Evolutionary conservation across 108 stramenopile species (phyloP).

Genomic region (Bacterosira constricta): DNA sequence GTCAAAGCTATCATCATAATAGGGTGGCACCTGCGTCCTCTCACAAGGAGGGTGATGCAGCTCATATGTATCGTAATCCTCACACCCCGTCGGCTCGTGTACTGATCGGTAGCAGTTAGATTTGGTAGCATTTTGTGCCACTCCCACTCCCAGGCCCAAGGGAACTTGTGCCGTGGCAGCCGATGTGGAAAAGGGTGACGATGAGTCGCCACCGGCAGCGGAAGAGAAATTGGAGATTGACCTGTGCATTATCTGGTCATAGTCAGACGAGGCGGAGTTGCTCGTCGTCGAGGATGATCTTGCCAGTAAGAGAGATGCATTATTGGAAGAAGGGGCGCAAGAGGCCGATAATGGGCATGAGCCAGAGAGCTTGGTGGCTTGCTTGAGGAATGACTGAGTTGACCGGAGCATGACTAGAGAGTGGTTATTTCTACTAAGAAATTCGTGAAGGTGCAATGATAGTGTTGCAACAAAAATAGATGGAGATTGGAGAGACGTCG

Average conservation of each 20-base stretch:
- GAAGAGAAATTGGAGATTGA: background rate
- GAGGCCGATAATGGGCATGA: too few relatives aligned
- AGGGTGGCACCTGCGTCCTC: background rate
- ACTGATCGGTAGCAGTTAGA: slow-evolving; percentile 2
- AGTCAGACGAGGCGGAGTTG: background rate
- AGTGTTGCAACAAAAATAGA: too few relatives aligned
- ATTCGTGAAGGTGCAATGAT: too few relatives aligned
- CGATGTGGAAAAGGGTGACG: background rate
- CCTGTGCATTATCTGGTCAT: slow-evolving; percentile 17
- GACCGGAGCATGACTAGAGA: background rate
- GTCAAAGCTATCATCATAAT: background rate
- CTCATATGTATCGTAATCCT: slow-evolving; percentile 12
- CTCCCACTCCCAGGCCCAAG: too few relatives aligned
- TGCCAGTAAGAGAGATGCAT: background rate
- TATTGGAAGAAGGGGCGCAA: background rate
- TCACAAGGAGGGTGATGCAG: background rate
- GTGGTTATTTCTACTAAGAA: too few relatives aligned
- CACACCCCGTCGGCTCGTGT: background rate
- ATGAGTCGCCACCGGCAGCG: too few relatives aligned
- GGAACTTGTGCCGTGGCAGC: background rate
- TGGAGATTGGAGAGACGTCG: too few relatives aligned
- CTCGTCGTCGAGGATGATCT: background rate
- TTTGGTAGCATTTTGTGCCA: background rate
- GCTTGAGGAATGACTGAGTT: background rate
- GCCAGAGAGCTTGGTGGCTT: background rate